Base-by-base conservation (phyloP, 805 yeast species). In the Wickerhamiella cacticola region DNA sequence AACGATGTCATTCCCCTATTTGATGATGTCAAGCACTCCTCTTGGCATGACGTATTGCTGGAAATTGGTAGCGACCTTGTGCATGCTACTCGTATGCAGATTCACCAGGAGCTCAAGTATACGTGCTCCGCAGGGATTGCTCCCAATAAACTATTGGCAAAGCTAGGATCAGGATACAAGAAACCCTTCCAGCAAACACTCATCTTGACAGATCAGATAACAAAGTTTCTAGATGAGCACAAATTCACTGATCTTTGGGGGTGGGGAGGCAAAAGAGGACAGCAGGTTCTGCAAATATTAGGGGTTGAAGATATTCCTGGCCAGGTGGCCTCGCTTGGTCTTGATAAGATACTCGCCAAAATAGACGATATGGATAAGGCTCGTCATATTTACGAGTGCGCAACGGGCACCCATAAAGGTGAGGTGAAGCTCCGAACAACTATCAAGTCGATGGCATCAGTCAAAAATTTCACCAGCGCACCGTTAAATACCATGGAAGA, bases 91-190 rank as follows among this genome's bases (percentile, higher is more conserved):
- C 68, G 97, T 34, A 53, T 61, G 12, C 61, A 64, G 13, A 73
- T 92, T 3, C 68, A 65, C 51, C 58, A 67, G 1, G 72, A 70
- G 22, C 64, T 89, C 38, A 81, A 82, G 2, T 92, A 84, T 59
- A 84, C 89, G 0, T 86, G 96, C 0, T 87, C 96, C 0, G 88
- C 94, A 18, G 98, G 98, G 0, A 63, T 92, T 1, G 82, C 83
- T 0, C 68, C 80, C 13, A 82, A 78, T 39, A 86, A 86, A 60
- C 76, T 80, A 2, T 62, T 88, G 12, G 87, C 96, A 1, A 92
- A 92, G 60, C 64, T 92, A 12, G 96, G 94, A 0, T 85, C 94
- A 15, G 94, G 87, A 6, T 79, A 70, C 57, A 72, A 73, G 43
- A 92, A 92, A 57, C 98, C 98, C 0, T 78, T 85, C 60, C 76